phyloP scores from a whole-genome alignment of 140 eudicot genomes.

The Cichorium intybus region DNA sequence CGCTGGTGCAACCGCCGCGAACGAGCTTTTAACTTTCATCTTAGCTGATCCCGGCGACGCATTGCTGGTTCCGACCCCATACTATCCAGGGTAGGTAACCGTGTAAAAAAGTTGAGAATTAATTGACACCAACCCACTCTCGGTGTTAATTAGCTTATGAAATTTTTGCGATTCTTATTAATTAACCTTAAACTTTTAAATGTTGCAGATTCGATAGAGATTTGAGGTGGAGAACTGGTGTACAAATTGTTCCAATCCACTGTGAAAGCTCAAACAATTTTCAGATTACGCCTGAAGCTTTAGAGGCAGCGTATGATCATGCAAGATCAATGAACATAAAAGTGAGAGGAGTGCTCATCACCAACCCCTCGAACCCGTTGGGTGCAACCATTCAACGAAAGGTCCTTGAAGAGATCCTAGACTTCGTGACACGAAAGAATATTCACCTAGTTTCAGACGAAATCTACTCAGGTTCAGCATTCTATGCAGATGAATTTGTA shows the following conservation, averaged over 20 bases:
- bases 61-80: slow-evolving; percentile 88
- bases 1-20: slow-evolving; percentile 98
- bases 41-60: slow-evolving; percentile 95
- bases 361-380: slow-evolving; percentile 93
- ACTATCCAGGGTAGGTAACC: slow-evolving; percentile 83
- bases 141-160: neutral
- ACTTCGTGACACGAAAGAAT: slow-evolving; percentile 57
- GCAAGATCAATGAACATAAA: slow-evolving; percentile 62
- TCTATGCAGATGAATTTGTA: slow-evolving; percentile 59
- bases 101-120: neutral
- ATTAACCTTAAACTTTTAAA: neutral
- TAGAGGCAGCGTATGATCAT: slow-evolving; percentile 64
- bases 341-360: slow-evolving; percentile 79
- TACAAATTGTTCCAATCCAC: slow-evolving; percentile 71
- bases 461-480: slow-evolving; percentile 90
- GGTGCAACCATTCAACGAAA: slow-evolving; percentile 73
- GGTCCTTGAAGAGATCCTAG: slow-evolving; percentile 56
- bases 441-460: slow-evolving; percentile 91
- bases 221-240: slow-evolving; percentile 96
- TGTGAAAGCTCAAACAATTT: slow-evolving; percentile 87
- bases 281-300: slow-evolving; percentile 65
- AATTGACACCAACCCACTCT: neutral
- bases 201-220: slow-evolving; percentile 89
- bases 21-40: slow-evolving; percentile 85
- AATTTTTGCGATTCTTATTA: neutral